Evolutionary conservation across 1,139 yeast species (phyloP).

Genomic region (Eremothecium cymbalariae): DNA sequence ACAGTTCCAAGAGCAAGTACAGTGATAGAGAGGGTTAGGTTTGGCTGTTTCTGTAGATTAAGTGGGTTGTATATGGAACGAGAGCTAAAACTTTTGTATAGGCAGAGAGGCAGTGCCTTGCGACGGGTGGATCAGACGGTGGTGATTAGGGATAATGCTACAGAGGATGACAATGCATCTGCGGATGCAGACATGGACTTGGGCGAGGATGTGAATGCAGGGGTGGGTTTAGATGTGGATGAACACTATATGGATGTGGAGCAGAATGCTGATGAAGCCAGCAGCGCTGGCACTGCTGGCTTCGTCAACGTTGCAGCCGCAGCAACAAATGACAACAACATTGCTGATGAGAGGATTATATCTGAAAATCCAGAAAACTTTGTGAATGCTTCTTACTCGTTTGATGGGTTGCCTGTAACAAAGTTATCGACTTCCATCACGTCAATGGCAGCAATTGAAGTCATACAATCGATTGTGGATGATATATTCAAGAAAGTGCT

Average conservation of each 20-base stretch:
- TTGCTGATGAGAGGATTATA: conserved; percentile 5
- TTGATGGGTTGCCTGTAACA: conserved; percentile 17
- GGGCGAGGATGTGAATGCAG: not conserved
- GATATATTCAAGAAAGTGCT: conserved; percentile 18
- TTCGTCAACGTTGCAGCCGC: not conserved
- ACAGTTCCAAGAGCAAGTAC: too few species aligned
- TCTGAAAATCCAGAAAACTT: conserved; percentile 7
- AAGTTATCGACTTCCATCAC: conserved; percentile 22
- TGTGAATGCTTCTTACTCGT: conserved; percentile 4
- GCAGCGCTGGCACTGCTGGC: not conserved
- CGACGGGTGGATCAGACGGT: conserved; percentile 16
- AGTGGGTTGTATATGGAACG: too few species aligned
- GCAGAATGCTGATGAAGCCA: not conserved
- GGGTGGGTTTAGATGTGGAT: conserved; percentile 1
- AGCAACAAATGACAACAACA: not conserved
- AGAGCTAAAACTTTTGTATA: conserved; percentile 19
- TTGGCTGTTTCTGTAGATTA: too few species aligned
- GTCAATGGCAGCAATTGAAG: conserved; percentile 23
- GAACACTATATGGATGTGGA: conserved; percentile 2
- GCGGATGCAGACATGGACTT: not conserved
- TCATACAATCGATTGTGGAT: conserved; percentile 16
- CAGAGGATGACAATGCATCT: not conserved
- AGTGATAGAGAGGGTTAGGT: too few species aligned
- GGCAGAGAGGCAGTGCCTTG: conserved; percentile 27
- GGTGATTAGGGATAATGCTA: conserved; percentile 5